phyloP scores from a whole-genome alignment of 345 rosid genomes.

The Moricandia arvensis region DNA sequence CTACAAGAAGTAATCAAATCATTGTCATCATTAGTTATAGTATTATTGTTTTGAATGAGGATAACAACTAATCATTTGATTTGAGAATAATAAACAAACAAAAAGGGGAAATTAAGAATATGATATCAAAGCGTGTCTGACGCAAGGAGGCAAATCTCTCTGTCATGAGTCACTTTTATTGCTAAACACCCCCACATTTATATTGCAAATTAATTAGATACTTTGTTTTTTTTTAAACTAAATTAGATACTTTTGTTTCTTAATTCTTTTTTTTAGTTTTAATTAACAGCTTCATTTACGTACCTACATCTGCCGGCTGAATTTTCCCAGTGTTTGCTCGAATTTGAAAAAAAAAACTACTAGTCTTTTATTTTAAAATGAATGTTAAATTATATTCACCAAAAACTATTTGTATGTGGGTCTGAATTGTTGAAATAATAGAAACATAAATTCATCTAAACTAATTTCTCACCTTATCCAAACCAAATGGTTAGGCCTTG shows the following conservation, averaged over 20 bases:
- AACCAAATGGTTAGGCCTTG: too few relatives aligned
- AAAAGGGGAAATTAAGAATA: constrained; percentile 7
- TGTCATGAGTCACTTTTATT: constrained; percentile 33
- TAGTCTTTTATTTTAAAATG: too few relatives aligned
- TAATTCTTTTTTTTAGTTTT: neutral
- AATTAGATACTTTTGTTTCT: constrained; percentile 17
- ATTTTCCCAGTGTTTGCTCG: neutral
- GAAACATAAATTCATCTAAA: too few relatives aligned
- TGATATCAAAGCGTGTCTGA: constrained; percentile 37
- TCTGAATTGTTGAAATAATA: too few relatives aligned
- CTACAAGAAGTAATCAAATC: constrained; percentile 5
- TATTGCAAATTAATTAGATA: too few relatives aligned
- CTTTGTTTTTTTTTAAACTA: too few relatives aligned
- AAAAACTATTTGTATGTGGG: too few relatives aligned
- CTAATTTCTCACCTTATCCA: too few relatives aligned
- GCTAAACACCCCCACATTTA: constrained; percentile 16
- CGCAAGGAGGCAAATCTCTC: constrained; percentile 38
- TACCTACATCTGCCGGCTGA: neutral
- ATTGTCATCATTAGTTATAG: constrained; percentile 17
- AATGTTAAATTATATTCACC: too few relatives aligned
- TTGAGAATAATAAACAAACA: constrained; percentile 23
- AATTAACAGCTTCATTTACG: neutral
- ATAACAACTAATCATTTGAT: constrained; percentile 37
- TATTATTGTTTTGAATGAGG: constrained; percentile 24
- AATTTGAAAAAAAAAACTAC: too few relatives aligned